Evolutionary conservation across 179 eudicot species (phyloP), one percentile per base, ranked within the genome.

Genomic region (Heliamphora pulchella): DNA sequence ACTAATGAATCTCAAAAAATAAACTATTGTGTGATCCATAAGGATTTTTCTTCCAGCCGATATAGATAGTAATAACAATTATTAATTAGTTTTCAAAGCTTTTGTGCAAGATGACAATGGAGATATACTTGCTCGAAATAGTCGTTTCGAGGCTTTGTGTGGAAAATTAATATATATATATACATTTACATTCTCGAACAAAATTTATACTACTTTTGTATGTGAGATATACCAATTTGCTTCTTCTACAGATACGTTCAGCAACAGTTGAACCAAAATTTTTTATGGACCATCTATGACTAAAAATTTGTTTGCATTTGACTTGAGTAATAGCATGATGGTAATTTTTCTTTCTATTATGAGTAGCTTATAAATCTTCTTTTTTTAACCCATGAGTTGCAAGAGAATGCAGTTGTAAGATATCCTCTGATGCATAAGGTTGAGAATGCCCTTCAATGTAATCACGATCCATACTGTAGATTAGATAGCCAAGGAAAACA

Each of bases 401-500:
- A 61, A 76, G 77, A 81, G 64, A 77, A 62, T 43, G 48, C 53
- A 76, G 79, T 10, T 55, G 63, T 57, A 78, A 81, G 64, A 79
- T 59, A 41, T 76, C 82, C 71, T 61, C 41, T 18, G 79, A 82
- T 22, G 78, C 81, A 64, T 76, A 74, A 75, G 73, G 78, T 63
- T 66, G 77, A 79, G 77, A 80, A 41, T 68, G 77, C 75, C 78
- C 82, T 63, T 69, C 71, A 10, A 17, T 75, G 39, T 41, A 75
- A 75, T 75, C 67, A 57, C 53, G 62, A 75, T 75, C 78, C 31
- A 59, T 0, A 3, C 78, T 75, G 78, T n/a, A n/a, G n/a, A n/a
- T n/a, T 17, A 57, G 41, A 55, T 6, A 74, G 41, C 17, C 44
- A 57, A 43, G 55, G 13, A 7, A 75, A 10, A 1, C 4, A 11